phyloP scores from a whole-genome alignment of 371 early-diverging fungal species.

The Synchytrium microbalum region DNA sequence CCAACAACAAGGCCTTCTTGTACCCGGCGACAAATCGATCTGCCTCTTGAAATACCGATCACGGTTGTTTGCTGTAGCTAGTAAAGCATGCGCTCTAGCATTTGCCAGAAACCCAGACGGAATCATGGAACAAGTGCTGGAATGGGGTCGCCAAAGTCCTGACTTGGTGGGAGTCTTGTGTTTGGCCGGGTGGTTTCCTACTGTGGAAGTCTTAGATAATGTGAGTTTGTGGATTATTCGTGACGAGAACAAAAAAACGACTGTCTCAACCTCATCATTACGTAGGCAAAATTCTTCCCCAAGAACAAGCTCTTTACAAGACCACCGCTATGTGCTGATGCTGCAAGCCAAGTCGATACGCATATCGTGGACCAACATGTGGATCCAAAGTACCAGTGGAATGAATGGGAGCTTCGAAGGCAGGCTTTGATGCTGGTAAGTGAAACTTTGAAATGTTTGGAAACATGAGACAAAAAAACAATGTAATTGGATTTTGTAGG shows the following conservation, averaged over 20 bases:
- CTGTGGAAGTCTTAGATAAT: constrained; percentile 45
- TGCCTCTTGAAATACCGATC: constrained; percentile 42
- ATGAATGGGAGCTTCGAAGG: constrained; percentile 50
- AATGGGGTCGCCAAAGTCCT: constrained; percentile 30
- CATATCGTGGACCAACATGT: constrained; percentile 37
- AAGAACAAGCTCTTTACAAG: constrained; percentile 37
- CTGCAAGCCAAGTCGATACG: constrained; percentile 43
- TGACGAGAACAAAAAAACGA: too few relatives aligned
- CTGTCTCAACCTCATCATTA: background rate
- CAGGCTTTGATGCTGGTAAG: constrained; percentile 43
- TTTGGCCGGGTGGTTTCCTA: constrained; percentile 45
- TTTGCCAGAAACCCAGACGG: constrained; percentile 38
- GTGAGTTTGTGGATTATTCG: constrained; percentile 15
- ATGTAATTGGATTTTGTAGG: too few relatives aligned
- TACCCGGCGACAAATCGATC: constrained; percentile 41
- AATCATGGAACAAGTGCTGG: constrained; percentile 34
- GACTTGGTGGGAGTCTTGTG: constrained; percentile 42
- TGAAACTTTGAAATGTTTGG: background rate
- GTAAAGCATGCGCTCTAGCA: constrained; percentile 21
- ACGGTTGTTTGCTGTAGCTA: constrained; percentile 33
- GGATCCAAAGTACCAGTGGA: constrained; percentile 46
- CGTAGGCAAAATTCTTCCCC: constrained; percentile 36
- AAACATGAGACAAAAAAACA: background rate
- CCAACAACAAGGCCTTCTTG: constrained; percentile 31
- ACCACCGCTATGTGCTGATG: constrained; percentile 39